Evolutionary conservation across 352 stramenopile genomes (phyloP).

Genomic region (Phytopythium helicoides): DNA sequence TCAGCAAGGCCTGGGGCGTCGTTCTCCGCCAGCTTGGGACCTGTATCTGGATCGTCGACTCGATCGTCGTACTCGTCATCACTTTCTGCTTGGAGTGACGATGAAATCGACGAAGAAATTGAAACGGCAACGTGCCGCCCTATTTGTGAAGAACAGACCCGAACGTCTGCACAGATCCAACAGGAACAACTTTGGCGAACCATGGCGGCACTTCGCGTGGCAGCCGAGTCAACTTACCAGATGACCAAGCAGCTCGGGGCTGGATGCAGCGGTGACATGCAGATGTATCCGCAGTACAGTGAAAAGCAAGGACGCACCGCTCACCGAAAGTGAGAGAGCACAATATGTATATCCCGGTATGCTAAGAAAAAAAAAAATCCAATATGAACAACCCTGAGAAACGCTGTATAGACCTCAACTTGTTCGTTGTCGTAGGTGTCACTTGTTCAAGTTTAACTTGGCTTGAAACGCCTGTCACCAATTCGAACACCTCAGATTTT

Average conservation of each 20-base stretch:
- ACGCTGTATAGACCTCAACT: too few relatives aligned
- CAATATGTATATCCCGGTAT: too few relatives aligned
- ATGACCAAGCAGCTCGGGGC: slow-evolving; percentile 32
- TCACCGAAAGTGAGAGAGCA: too few relatives aligned
- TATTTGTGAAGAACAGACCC: slow-evolving; percentile 1
- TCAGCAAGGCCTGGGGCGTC: not conserved
- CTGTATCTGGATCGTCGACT: slow-evolving; percentile 1
- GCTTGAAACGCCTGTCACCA: too few relatives aligned
- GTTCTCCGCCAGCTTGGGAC: slow-evolving; percentile 3
- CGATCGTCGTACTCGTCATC: slow-evolving; percentile 7
- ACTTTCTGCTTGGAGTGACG: slow-evolving; percentile 4
- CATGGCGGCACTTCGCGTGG: slow-evolving; percentile 54
- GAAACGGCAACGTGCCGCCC: slow-evolving; percentile 4
- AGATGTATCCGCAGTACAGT: too few relatives aligned
- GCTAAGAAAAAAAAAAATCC: too few relatives aligned
- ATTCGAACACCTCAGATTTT: too few relatives aligned
- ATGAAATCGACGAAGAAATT: slow-evolving; percentile 12
- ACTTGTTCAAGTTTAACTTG: too few relatives aligned
- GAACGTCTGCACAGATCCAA: slow-evolving; percentile 7
- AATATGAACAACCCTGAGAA: too few relatives aligned
- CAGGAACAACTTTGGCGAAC: slow-evolving; percentile 32
- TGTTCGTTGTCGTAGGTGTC: too few relatives aligned
- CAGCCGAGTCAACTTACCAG: slow-evolving; percentile 59
- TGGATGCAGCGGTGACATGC: too few relatives aligned
- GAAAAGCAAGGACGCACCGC: too few relatives aligned